Conservation (phyloP, 2,329 filamentous ascomycete species). For the Sporothrix globosa region DNA sequence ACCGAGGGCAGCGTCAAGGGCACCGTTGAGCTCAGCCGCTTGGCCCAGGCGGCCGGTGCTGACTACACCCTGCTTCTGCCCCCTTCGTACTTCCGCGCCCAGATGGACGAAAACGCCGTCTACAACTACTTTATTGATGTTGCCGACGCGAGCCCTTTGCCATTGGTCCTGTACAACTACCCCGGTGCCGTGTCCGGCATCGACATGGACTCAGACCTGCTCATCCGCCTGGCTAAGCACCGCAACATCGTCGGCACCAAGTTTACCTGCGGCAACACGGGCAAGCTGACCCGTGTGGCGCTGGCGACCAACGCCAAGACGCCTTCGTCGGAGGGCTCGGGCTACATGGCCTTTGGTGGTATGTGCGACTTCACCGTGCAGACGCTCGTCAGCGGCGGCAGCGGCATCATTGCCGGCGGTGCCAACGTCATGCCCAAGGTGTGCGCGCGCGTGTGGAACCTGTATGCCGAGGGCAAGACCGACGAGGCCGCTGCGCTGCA, state of each 20-base stretch:
- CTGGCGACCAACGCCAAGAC: constrained; percentile 72
- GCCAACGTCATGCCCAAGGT: constrained; percentile 85
- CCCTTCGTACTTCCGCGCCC: constrained; percentile 79
- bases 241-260: constrained; percentile 87
- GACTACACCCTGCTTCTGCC: constrained; percentile 81
- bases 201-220: constrained; percentile 85
- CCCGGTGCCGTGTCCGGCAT: constrained; percentile 84
- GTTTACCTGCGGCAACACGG: constrained; percentile 89
- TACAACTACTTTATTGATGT: constrained; percentile 62
- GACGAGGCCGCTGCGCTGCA: constrained; percentile 77
- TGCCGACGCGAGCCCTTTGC: constrained; percentile 73
- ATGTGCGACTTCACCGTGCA: constrained; percentile 87
- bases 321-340: constrained; percentile 59
- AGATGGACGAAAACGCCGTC: constrained; percentile 73
- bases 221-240: constrained; percentile 78
- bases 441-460: constrained; percentile 76
- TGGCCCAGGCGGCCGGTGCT: constrained; percentile 69
- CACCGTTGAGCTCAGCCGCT: constrained; percentile 73
- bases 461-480: constrained; percentile 71
- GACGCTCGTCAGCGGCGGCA: constrained; percentile 76
- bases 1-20: constrained; percentile 80
- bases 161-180: constrained; percentile 89
- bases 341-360: constrained; percentile 85
- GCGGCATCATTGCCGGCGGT: constrained; percentile 81
- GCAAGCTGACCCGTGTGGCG: constrained; percentile 83